Evolutionary conservation across 495 filamentous ascomycete genomes (phyloP).

Genomic region (Lasiosphaeria hispida): DNA sequence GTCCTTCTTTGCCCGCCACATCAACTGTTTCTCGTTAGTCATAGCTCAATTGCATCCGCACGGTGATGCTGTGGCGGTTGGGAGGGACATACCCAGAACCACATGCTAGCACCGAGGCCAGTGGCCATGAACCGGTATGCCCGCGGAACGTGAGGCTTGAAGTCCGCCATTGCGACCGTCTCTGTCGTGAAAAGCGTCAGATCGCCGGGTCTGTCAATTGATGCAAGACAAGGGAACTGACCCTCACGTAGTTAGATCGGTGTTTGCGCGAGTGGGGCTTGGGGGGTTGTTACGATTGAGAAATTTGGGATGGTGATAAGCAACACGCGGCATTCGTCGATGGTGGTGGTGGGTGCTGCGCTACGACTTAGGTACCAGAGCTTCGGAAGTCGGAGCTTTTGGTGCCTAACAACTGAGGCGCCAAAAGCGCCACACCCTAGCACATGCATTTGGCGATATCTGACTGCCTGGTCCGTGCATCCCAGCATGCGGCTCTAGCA

Average conservation of each 20-base stretch:
- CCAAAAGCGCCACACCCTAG: not conserved
- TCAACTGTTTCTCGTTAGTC: constrained; percentile 57
- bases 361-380: constrained; percentile 4
- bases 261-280: not conserved
- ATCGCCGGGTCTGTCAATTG: not conserved
- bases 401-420: constrained; percentile 7
- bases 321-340: too few relatives aligned
- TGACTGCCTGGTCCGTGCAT: too few relatives aligned
- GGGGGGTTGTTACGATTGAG: not conserved
- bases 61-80: not conserved
- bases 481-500: too few relatives aligned
- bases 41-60: not conserved
- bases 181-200: constrained; percentile 11
- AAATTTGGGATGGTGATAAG: not conserved
- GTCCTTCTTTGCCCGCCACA: constrained; percentile 96
- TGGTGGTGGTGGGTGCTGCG: constrained; percentile 6
- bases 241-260: not conserved
- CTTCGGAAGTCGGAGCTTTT: not conserved
- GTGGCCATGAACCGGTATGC: constrained; percentile 84
- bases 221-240: not conserved
- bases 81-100: constrained; percentile 81
- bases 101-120: constrained; percentile 91
- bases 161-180: constrained; percentile 28
- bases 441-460: not conserved
- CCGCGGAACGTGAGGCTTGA: constrained; percentile 36